Evolutionary conservation across 192 early-diverging fungal genomes (phyloP).

Genomic region (Coemansia asiatica): DNA sequence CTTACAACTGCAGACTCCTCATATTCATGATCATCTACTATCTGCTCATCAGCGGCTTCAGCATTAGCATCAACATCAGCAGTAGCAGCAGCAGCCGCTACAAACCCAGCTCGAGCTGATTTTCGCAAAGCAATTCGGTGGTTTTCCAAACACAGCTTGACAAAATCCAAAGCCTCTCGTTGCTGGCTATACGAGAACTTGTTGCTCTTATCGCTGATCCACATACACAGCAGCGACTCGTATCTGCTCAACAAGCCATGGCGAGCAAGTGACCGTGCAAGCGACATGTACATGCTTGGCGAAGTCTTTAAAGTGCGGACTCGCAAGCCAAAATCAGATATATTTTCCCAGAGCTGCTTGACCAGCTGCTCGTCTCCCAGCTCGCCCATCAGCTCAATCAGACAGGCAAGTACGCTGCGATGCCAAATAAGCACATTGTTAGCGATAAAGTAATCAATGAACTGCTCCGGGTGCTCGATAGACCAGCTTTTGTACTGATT

Average conservation of each 20-base stretch:
- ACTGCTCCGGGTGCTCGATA: slow-evolving; percentile 26
- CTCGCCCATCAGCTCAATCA: slow-evolving; percentile 34
- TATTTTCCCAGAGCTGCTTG: slow-evolving; percentile 37
- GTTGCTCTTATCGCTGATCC: slow-evolving; percentile 26
- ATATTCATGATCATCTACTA: neutral
- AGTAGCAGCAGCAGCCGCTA: neutral
- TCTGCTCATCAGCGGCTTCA: neutral
- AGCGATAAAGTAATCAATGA: slow-evolving; percentile 27
- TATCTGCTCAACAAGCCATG: slow-evolving; percentile 23
- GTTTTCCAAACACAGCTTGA: slow-evolving; percentile 18
- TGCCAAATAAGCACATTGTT: slow-evolving; percentile 48
- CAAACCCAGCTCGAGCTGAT: neutral
- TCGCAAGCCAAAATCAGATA: slow-evolving; percentile 12
- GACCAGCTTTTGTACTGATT: slow-evolving; percentile 1
- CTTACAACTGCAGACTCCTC: neutral
- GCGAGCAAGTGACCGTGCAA: slow-evolving; percentile 43
- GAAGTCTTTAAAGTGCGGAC: slow-evolving; percentile 32
- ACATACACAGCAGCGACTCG: slow-evolving; percentile 17
- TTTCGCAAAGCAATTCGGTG: neutral
- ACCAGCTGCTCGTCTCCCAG: slow-evolving; percentile 22
- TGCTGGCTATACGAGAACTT: slow-evolving; percentile 31
- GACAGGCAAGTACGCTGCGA: slow-evolving; percentile 20
- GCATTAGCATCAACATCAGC: neutral
- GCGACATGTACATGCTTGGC: slow-evolving; percentile 41
- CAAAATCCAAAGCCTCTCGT: slow-evolving; percentile 23